Base-by-base conservation (phyloP, 202 grass and related monocot species). In the Dendrocalamus latiflorus region DNA sequence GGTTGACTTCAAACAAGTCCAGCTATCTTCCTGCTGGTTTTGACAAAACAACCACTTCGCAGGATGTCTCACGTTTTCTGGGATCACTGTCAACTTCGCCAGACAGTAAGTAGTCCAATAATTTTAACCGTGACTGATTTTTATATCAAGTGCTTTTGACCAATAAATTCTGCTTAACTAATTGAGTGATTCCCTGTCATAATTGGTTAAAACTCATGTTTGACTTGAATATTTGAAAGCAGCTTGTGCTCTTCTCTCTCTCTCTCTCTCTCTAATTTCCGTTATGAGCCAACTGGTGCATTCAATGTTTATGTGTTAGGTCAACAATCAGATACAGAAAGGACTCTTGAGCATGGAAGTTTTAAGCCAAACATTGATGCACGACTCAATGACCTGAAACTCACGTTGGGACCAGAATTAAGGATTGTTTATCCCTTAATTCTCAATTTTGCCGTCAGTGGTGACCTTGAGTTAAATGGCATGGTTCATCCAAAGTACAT, bases 381-480 rank as follows among this genome's bases (percentile, higher is more conserved):
- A n/a, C 86, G 89, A 69, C 85, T 98, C 36, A 93, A 86, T 80
- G 85, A 98, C 81, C 84, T 98, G 78, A 98, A 95, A 77, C 80
- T 98, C 66, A 95, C 83, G 9, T 70, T 95, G 83, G 96, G 96
- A 85, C 96, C 96, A 85, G 93, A 98, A 76, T 82, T 98, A 77
- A 93, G 96, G 78, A 92, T 98, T 64, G 85, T 95, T 74, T 98
- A 98, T 86, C 93, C 96, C 80, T 73, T 98, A 90, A 95, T 98
- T 90, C 85, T 98, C 54, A 98, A 98, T 67, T 98, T 98, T 68
- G 96, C 91, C 43, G 96, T 95, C 50, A 93, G 91, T 56, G 93
- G 96, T 70, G 93, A 98, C 54, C 87, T 98, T 68, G 96, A 95
- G 77, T 85, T 98, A 77, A 90, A 89, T 90, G 96, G 96, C 75